Conservation (phyloP, 2,329 filamentous ascomycete genomes). For the Fusarium oxysporum region DNA sequence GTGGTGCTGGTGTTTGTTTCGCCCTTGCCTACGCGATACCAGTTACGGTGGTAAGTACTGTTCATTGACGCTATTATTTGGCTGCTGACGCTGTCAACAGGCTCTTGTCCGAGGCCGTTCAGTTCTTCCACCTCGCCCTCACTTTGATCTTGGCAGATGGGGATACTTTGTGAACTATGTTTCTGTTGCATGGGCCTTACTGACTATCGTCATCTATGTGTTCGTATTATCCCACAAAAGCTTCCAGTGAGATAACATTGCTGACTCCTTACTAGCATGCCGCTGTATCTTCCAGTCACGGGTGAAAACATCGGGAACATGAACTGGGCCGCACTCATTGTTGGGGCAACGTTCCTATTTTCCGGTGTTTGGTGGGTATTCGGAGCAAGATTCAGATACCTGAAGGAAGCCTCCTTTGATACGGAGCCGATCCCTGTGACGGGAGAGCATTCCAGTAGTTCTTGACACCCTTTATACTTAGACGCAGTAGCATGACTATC, state of each 20-base stretch:
- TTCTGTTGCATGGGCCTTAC: conserved; percentile 5
- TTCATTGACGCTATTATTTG: fast-evolving
- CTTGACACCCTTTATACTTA: not conserved
- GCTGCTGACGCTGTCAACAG: not conserved
- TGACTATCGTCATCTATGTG: conserved; percentile 10
- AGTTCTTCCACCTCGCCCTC: not conserved
- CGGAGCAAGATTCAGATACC: not conserved
- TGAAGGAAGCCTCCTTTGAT: not conserved
- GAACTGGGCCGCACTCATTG: conserved; percentile 20
- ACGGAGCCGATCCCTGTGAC: fast-evolving
- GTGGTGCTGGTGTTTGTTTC: conserved; percentile 3
- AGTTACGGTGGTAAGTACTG: not conserved
- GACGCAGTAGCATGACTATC: too few relatives aligned
- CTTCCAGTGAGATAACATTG: fast-evolving
- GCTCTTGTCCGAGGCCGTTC: conserved; percentile 11
- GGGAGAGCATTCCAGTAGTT: not conserved
- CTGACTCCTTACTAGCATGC: conserved; percentile 1
- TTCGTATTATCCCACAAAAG: fast-evolving
- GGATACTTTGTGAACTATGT: conserved; percentile 12
- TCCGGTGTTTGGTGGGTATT: conserved; percentile 11
- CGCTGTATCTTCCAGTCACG: conserved; percentile 10
- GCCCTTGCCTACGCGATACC: conserved; percentile 13
- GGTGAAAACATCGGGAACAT: conserved; percentile 17
- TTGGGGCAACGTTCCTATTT: conserved; percentile 6
- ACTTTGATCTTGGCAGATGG: conserved; percentile 19